phyloP scores from a whole-genome alignment of 139 green algal species.

The Closterium sp. region DNA sequence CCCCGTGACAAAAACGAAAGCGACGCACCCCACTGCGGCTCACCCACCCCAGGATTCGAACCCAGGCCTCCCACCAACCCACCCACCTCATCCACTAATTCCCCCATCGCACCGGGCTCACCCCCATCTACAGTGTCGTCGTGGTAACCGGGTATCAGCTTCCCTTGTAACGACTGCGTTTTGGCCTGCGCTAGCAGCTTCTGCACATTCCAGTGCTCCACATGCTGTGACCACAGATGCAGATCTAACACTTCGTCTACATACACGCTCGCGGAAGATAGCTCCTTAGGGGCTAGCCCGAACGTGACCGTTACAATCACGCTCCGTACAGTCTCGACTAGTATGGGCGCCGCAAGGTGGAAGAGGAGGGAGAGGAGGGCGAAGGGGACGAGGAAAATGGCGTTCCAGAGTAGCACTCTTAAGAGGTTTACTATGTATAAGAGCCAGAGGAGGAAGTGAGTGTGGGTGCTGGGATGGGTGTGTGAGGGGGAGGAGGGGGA shows the following conservation, averaged over 20 bases:
- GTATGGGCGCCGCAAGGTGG: background rate
- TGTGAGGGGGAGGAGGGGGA: background rate
- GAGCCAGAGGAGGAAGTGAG: background rate
- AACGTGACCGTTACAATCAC: background rate
- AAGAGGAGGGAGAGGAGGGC: background rate
- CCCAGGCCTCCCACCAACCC: too few relatives aligned
- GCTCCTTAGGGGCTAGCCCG: background rate
- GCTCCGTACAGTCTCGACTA: background rate
- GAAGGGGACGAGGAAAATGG: background rate
- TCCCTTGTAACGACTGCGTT: background rate
- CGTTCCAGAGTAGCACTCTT: background rate
- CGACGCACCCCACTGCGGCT: too few relatives aligned
- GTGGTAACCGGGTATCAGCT: background rate
- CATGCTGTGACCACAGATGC: background rate
- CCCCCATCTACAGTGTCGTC: background rate
- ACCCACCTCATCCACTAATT: too few relatives aligned
- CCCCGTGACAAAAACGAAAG: too few relatives aligned
- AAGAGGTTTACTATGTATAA: background rate
- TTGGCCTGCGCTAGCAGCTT: background rate
- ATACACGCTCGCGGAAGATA: conserved; percentile 7
- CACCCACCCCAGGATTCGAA: too few relatives aligned
- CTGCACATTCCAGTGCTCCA: conserved; percentile 18
- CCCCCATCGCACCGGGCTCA: too few relatives aligned
- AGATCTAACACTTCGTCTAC: conserved; percentile 16
- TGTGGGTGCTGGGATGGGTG: background rate